Conservation (phyloP, 768 basidiomycete genomes). For the Mycena vitilis region DNA sequence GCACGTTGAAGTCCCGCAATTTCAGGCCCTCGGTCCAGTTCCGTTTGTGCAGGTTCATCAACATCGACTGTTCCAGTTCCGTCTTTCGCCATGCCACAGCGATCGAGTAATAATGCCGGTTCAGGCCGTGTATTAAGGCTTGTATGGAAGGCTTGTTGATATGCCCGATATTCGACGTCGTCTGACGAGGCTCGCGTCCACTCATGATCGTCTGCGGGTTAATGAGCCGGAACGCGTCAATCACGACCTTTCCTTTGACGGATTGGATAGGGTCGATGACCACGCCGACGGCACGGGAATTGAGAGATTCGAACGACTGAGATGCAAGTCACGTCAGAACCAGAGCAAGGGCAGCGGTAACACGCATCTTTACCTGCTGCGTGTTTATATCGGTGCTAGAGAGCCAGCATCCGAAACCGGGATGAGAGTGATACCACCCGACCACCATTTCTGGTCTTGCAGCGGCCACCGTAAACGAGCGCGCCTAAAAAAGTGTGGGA, state of each 20-base stretch:
- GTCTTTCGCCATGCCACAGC: conserved; percentile 99
- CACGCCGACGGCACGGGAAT: conserved; percentile 94
- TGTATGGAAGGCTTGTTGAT: conserved; percentile 99
- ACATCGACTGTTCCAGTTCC: conserved; percentile 97
- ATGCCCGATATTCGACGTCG: conserved; percentile 97
- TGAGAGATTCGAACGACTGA: conserved; percentile 96
- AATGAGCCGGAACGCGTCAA: conserved; percentile 98
- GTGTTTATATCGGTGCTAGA: conserved; percentile 99
- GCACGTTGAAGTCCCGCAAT: conserved; percentile 88
- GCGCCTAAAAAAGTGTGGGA: conserved; percentile 29
- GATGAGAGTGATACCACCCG: conserved; percentile 99
- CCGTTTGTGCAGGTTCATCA: conserved; percentile 98
- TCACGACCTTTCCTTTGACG: conserved; percentile 98
- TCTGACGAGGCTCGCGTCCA: conserved; percentile 95
- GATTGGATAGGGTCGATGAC: conserved; percentile 99
- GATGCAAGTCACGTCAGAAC: conserved; percentile 22
- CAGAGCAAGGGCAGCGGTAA: conserved; percentile 9
- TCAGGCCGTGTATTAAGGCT: conserved; percentile 96
- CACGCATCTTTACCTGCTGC: conserved; percentile 75
- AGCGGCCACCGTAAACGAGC: conserved; percentile 20
- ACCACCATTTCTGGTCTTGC: conserved; percentile 95
- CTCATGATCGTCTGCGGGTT: conserved; percentile 89
- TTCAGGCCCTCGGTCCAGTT: conserved; percentile 99
- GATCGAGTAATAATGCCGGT: conserved; percentile 98
- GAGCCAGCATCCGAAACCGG: conserved; percentile 99